Evolutionary conservation across 345 rosid species (phyloP).

Genomic region (Hibiscus syriacus): DNA sequence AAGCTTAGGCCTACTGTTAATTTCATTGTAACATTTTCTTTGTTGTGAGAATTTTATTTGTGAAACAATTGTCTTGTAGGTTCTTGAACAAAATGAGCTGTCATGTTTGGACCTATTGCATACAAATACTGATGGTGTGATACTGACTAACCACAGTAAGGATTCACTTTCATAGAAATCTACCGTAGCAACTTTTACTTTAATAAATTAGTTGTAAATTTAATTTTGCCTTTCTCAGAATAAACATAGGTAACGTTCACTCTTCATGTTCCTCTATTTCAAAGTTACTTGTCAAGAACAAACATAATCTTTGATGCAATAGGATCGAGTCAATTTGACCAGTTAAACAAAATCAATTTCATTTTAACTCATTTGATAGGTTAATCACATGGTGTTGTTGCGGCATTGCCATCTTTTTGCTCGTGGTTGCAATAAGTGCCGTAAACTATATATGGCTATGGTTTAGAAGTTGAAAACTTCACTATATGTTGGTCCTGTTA

Average conservation of each 20-base stretch:
- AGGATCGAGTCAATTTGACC: background rate
- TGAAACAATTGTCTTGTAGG: constrained; percentile 38
- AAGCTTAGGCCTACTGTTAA: background rate
- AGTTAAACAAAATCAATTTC: background rate
- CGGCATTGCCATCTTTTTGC: background rate
- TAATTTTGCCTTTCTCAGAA: background rate
- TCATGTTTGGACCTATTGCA: constrained; percentile 66
- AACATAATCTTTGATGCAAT: background rate
- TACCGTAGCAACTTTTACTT: constrained; percentile 1
- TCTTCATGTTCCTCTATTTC: background rate
- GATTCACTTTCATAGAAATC: constrained; percentile 8
- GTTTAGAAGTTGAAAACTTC: background rate
- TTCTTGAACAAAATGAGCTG: constrained; percentile 83
- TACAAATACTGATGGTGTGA: constrained; percentile 73
- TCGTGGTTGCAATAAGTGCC: background rate
- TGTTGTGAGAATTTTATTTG: constrained; percentile 4
- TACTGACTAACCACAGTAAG: constrained; percentile 82
- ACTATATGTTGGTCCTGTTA: background rate
- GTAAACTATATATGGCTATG: background rate
- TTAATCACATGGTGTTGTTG: background rate
- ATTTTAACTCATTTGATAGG: background rate
- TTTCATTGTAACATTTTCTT: constrained; percentile 5
- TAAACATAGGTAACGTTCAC: background rate
- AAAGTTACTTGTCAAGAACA: background rate
- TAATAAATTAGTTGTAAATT: background rate